Evolutionary conservation across 139 green algal species (phyloP).

Genomic region (Mychonastes homosphaera): DNA sequence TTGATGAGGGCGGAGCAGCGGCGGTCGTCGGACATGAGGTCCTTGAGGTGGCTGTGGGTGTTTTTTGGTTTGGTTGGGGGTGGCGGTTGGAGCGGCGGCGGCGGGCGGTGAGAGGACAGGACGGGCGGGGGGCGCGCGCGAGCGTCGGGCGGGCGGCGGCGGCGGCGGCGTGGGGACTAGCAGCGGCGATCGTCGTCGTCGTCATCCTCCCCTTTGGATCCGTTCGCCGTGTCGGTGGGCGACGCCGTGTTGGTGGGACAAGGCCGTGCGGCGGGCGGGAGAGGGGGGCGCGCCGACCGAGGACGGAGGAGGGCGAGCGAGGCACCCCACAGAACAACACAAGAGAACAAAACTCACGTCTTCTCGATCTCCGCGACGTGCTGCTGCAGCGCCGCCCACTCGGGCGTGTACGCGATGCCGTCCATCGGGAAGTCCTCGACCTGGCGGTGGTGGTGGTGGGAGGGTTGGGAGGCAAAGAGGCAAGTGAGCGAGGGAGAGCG

Average conservation of each 20-base stretch:
- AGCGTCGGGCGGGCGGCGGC: neutral
- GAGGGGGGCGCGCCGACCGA: neutral
- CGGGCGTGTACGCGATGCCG: slow-evolving; percentile 46
- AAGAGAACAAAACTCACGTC: slow-evolving; percentile 37
- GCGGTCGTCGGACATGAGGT: slow-evolving; percentile 70
- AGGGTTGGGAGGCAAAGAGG: too few species aligned
- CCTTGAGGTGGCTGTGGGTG: slow-evolving; percentile 61
- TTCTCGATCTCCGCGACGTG: slow-evolving; percentile 74
- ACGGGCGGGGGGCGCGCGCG: neutral
- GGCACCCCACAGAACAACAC: neutral
- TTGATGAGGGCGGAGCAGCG: slow-evolving; percentile 64
- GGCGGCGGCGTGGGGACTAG: too few species aligned
- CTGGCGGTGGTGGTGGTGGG: too few species aligned
- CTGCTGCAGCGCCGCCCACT: slow-evolving; percentile 66
- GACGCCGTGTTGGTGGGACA: too few species aligned
- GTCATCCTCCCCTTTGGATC: neutral
- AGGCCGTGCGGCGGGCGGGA: neutral
- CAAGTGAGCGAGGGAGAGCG: too few species aligned
- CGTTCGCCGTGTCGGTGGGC: too few species aligned
- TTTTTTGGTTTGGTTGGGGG: neutral
- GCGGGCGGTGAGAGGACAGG: too few species aligned
- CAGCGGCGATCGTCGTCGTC: neutral
- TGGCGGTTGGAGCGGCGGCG: neutral
- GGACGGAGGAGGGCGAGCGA: neutral
- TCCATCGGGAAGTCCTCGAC: too few species aligned